These are phyloP conservation scores for Wallacemonas sp. DNA, from an alignment of 208 protist species.

Conservation along the genomic window DNA sequence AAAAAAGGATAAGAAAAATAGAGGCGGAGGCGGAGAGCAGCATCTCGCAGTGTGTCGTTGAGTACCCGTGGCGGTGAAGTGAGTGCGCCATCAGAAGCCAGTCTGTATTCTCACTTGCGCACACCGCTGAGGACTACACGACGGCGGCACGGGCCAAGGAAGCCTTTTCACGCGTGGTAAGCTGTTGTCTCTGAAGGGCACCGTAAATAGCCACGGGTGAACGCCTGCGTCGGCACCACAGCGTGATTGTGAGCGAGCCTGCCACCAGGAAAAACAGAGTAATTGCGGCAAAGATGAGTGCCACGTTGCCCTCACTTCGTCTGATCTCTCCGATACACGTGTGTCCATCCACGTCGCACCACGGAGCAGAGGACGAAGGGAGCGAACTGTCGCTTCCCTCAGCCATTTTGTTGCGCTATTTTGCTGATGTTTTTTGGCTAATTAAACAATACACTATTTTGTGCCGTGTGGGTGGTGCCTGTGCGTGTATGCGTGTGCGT, in stretches of 20 bases:
- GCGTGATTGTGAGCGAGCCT: constrained; percentile 21
- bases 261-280: constrained; percentile 32
- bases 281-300: constrained; percentile 39
- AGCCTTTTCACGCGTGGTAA: constrained; percentile 2
- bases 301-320: constrained; percentile 28
- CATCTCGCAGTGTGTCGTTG: no score
- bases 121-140: background rate
- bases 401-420: background rate
- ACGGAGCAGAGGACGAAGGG: background rate
- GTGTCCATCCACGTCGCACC: constrained; percentile 2
- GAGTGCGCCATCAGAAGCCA: no score
- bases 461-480: no score
- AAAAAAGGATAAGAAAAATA: no score
- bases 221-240: constrained; percentile 23
- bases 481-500: background rate
- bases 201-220: constrained; percentile 26
- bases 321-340: constrained; percentile 29
- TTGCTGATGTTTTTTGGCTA: no score
- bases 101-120: no score
- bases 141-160: background rate
- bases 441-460: no score
- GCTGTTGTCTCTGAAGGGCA: constrained; percentile 18
- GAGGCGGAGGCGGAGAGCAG: no score
- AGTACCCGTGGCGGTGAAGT: no score
- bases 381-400: background rate